phyloP scores from a whole-genome alignment of 2,329 filamentous ascomycete genomes.

The Ceratocystis papillata region DNA sequence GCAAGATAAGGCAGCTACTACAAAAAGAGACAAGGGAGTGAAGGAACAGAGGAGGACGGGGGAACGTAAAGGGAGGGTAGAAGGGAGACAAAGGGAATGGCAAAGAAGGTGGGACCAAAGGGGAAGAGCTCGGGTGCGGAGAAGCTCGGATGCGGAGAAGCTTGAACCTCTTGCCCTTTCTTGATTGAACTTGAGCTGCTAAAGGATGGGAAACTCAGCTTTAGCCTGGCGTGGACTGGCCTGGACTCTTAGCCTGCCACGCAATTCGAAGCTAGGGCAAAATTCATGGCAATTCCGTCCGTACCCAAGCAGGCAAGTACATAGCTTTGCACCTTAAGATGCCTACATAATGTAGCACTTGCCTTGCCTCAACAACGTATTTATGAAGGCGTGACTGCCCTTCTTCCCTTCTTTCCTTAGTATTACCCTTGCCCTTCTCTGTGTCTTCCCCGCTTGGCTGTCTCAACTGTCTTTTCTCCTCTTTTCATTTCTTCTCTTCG shows the following conservation, averaged over 20 bases:
- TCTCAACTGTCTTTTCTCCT: neutral
- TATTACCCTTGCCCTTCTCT: neutral
- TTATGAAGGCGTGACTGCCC: neutral
- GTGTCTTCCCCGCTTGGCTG: neutral
- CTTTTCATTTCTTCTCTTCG: neutral
- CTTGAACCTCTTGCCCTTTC: neutral
- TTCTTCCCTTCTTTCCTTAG: neutral
- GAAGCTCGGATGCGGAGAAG: conserved; percentile 12
- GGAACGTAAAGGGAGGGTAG: neutral
- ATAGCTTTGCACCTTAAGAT: neutral
- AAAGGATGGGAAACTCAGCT: neutral
- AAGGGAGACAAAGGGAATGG: neutral
- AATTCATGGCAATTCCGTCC: too few relatives aligned
- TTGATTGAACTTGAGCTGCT: neutral
- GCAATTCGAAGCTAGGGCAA: neutral
- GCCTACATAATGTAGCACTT: neutral
- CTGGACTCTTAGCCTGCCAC: neutral
- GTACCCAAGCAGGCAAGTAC: too few relatives aligned
- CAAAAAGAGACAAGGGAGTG: too few relatives aligned
- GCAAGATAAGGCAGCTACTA: too few relatives aligned
- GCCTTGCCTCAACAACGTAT: neutral
- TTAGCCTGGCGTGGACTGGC: neutral
- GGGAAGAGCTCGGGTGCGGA: conserved; percentile 4
- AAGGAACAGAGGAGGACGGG: neutral
- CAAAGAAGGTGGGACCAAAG: neutral